Percentiles rank a stretch among this genome's conserved stretches.
Evolutionary conservation across 371 early-diverging fungal genomes (phyloP).

Genomic region (Apophysomyces sp.): DNA sequence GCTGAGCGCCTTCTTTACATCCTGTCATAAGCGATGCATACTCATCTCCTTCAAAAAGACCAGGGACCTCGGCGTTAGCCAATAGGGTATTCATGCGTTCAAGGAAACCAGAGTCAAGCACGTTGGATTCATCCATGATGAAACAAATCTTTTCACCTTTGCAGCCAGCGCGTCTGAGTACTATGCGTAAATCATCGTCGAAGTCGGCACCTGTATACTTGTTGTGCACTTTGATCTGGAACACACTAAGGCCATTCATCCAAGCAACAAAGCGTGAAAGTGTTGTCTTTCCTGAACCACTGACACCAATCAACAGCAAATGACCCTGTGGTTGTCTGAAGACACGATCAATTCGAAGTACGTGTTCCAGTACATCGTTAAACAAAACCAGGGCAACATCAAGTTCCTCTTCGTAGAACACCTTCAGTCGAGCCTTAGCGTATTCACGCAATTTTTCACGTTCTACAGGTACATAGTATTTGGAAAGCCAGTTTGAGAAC

Average conservation of each 20-base stretch:
- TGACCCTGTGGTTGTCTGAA: constrained; percentile 98
- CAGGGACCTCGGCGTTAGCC: constrained; percentile 98
- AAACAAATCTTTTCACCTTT: constrained; percentile 98
- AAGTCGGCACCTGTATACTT: constrained; percentile 96
- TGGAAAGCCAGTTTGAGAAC: constrained; percentile 97
- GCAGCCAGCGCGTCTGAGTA: constrained; percentile 92
- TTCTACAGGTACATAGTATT: constrained; percentile 87
- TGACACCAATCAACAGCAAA: constrained; percentile 95
- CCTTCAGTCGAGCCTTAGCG: constrained; percentile 92
- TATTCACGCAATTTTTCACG: constrained; percentile 91
- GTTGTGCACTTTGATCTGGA: constrained; percentile 96
- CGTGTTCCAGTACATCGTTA: constrained; percentile 97
- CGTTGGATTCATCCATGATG: constrained; percentile 97
- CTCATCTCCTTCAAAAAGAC: constrained; percentile 98
- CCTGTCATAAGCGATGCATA: constrained; percentile 91
- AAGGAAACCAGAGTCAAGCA: constrained; percentile 94
- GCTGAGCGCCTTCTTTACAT: constrained; percentile 93
- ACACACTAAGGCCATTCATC: constrained; percentile 97
- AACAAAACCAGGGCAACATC: constrained; percentile 96
- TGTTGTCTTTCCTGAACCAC: constrained; percentile 97
- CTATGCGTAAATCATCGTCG: constrained; percentile 93
- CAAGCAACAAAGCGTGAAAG: constrained; percentile 97
- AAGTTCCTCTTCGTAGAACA: constrained; percentile 98
- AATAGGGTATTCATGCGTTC: constrained; percentile 99
- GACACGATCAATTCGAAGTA: constrained; percentile 97